Percentiles rank a stretch among this genome's conserved stretches.
These are phyloP conservation scores for Ganoderma resinaceum DNA, from an alignment of 1,284 basidiomycete species.

Conservation along the genomic window DNA sequence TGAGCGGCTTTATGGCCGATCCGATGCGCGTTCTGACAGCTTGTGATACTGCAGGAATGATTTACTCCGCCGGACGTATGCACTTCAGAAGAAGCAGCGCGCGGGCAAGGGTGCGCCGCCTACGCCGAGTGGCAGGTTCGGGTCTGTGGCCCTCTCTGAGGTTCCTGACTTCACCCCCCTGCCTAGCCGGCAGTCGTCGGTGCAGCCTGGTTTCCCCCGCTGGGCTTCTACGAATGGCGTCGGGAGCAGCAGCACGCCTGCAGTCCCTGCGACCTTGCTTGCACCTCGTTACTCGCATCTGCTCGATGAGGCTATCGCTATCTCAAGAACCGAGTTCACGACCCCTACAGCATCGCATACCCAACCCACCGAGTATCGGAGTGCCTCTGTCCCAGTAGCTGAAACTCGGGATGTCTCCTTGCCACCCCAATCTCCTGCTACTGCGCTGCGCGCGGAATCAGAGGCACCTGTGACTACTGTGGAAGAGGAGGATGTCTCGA, in stretches of 20 bases:
- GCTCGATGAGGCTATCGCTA: slow-evolving; percentile 55
- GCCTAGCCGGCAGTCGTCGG: slow-evolving; percentile 32
- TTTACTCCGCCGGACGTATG: slow-evolving; percentile 58
- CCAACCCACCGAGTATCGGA: slow-evolving; percentile 20
- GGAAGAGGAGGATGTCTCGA: slow-evolving; percentile 13
- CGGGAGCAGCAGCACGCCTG: slow-evolving; percentile 17
- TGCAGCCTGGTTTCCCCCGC: slow-evolving; percentile 19
- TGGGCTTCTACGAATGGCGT: slow-evolving; percentile 16
- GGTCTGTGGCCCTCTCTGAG: slow-evolving; percentile 38
- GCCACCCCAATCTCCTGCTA: slow-evolving; percentile 9
- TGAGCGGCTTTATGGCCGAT: slow-evolving; percentile 39
- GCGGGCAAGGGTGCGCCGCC: slow-evolving; percentile 63
- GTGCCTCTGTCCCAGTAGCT: slow-evolving; percentile 20
- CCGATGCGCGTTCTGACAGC: neutral
- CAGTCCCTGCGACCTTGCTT: slow-evolving; percentile 47
- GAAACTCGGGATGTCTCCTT: slow-evolving; percentile 17
- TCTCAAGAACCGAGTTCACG: slow-evolving; percentile 28
- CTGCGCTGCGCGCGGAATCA: slow-evolving; percentile 10
- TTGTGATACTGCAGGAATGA: slow-evolving; percentile 50
- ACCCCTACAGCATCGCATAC: slow-evolving; percentile 4
- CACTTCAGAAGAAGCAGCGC: slow-evolving; percentile 69
- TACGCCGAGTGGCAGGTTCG: slow-evolving; percentile 40
- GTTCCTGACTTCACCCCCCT: slow-evolving; percentile 61
- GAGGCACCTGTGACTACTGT: neutral
- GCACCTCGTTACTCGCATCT: slow-evolving; percentile 66